These are phyloP conservation scores for Mycocentrospora acerina DNA, from an alignment of 2,329 filamentous ascomycete genomes.

Conservation along the genomic window DNA sequence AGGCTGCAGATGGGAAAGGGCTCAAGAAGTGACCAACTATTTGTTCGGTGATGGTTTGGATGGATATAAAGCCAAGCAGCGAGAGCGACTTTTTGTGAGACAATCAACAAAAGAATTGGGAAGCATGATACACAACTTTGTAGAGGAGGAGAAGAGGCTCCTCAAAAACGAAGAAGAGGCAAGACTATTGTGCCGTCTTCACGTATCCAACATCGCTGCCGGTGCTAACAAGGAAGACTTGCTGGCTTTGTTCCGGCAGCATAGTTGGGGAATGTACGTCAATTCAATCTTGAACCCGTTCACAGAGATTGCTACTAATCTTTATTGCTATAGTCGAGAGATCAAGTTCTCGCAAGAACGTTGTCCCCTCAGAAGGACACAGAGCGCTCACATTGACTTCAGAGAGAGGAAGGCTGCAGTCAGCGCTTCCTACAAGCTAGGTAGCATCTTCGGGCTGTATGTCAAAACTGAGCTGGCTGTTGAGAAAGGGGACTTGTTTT, in stretches of 20 bases:
- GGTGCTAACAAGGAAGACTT: constrained; percentile 20
- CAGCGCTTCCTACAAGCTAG: constrained; percentile 11
- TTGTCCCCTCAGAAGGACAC: constrained; percentile 21
- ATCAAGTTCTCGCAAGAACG: constrained; percentile 19
- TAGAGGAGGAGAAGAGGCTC: constrained; percentile 13
- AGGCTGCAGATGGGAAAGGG: constrained; percentile 10
- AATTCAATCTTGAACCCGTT: neutral
- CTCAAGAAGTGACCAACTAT: constrained; percentile 12
- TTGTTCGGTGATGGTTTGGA: constrained; percentile 12
- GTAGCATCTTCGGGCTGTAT: constrained; percentile 20
- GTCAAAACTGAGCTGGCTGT: constrained; percentile 14
- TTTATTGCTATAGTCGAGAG: constrained; percentile 10
- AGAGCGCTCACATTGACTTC: constrained; percentile 25
- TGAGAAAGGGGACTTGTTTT: neutral
- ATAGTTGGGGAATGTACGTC: constrained; percentile 21
- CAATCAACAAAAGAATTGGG: constrained; percentile 12
- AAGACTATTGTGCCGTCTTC: constrained; percentile 13
- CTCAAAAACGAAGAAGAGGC: constrained; percentile 9
- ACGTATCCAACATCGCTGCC: constrained; percentile 32
- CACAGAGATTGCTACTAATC: neutral
- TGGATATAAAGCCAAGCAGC: constrained; percentile 7
- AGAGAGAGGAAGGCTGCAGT: constrained; percentile 13
- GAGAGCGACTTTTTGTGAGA: constrained; percentile 9
- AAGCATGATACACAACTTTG: constrained; percentile 6
- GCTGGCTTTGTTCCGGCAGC: constrained; percentile 12